Evolutionary conservation across 2,329 filamentous ascomycete species (phyloP).

Genomic region (Rhexocercosporidium sp.): DNA sequence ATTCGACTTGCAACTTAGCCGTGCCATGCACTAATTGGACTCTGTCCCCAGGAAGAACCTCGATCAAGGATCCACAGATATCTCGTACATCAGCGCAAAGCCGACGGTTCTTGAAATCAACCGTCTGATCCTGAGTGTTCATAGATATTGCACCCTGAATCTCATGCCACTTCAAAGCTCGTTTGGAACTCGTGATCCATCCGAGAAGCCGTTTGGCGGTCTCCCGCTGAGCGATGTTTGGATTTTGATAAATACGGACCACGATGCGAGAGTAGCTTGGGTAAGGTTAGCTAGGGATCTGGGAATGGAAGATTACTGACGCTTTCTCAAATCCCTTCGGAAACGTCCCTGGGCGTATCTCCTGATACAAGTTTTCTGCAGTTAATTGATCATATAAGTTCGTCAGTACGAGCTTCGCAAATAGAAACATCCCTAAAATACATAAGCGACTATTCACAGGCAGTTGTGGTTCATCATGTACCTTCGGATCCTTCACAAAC

Average conservation of each 20-base stretch:
- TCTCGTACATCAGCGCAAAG: slow-evolving; percentile 40
- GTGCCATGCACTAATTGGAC: slow-evolving; percentile 44
- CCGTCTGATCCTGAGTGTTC: slow-evolving; percentile 34
- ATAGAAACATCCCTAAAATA: slow-evolving; percentile 41
- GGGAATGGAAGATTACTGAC: background rate
- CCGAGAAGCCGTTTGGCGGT: slow-evolving; percentile 40
- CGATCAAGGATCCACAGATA: slow-evolving; percentile 45
- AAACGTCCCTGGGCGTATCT: slow-evolving; percentile 21
- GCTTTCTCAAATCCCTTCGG: slow-evolving; percentile 28
- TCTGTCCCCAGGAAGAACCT: slow-evolving; percentile 36
- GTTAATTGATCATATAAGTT: slow-evolving; percentile 32
- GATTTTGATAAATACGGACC: background rate
- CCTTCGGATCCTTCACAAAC: slow-evolving; percentile 26
- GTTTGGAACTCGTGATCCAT: slow-evolving; percentile 47
- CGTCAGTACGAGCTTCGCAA: slow-evolving; percentile 39
- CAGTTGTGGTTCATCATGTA: background rate
- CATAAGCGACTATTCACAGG: background rate
- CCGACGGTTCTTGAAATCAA: slow-evolving; percentile 40
- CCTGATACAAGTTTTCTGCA: slow-evolving; percentile 18
- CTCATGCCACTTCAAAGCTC: slow-evolving; percentile 48
- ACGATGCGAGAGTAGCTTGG: background rate
- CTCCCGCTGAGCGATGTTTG: background rate
- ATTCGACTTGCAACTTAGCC: slow-evolving; percentile 38
- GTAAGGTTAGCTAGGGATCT: background rate
- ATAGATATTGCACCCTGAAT: slow-evolving; percentile 47